Base-by-base conservation (phyloP, 768 basidiomycete genomes). In the Amyloporia xantha region DNA sequence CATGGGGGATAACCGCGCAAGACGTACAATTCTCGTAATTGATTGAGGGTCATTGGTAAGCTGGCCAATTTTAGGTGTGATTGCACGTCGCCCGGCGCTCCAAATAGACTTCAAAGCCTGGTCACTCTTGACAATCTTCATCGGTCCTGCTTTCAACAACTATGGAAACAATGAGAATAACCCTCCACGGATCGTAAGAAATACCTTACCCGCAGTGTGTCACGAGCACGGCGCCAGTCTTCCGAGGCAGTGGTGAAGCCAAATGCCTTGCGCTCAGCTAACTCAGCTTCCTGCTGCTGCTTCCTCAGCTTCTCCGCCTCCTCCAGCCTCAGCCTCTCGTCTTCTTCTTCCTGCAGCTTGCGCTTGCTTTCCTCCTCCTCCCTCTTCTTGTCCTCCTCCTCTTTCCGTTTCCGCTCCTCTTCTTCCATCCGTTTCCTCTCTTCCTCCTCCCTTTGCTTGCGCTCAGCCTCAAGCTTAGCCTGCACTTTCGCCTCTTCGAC, bases 31-130 rank as follows among this genome's bases (percentile, higher is more conserved):
- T 21, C 76, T 76, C 30, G 67, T 47, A 47, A 91, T 88, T 10
- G 78, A 72, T 5, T 69, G 59, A 1, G 65, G 50, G 49, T 91
- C 85, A 53, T 86, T 84, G 4, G 89, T 92, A 21, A 95, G 66
- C 62, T 93, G 91, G 6, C 91, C 91, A 41, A 95, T 82, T 65
- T 86, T 91, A 24, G 89, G 87, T 2, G 81, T 90, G 42, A 95
- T 89, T 58, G 82, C 76, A 39, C 92, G 79, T 21, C 91, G 82
- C 43, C 76, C 71, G 44, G 73, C 75, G 44, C 73, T 79, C 81
- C 86, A 91, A 23, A 73, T 66, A 10, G 80, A 67, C 62, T 81
- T 86, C 49, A 73, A 59, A 4, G 64, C 63, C 41, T 74, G 70
- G 57, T 82, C 64, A 2, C 61, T 63, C 63, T 91, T 92, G 51